phyloP scores from a whole-genome alignment of 257 asterid genomes.

The Scutellaria baicalensis region DNA sequence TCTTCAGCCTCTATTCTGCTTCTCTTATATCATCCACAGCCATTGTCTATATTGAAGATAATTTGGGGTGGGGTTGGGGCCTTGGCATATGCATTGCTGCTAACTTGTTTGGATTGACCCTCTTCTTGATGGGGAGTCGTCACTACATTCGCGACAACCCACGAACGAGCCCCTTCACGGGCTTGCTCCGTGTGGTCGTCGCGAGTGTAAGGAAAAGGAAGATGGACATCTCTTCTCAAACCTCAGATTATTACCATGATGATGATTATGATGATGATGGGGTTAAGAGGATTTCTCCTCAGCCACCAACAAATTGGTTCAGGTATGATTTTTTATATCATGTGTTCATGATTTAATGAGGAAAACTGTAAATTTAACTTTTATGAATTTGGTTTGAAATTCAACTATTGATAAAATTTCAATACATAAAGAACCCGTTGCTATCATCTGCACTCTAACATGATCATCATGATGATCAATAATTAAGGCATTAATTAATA shows the following conservation, averaged over 20 bases:
- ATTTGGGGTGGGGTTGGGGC: slow-evolving; percentile 39
- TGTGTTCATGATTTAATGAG: no score
- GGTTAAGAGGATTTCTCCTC: background rate
- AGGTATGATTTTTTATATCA: slow-evolving; percentile 14
- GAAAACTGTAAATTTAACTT: no score
- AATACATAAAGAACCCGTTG: no score
- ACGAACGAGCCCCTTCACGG: slow-evolving; percentile 32
- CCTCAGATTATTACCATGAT: slow-evolving; percentile 16
- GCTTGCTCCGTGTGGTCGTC: slow-evolving; percentile 29
- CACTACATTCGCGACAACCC: slow-evolving; percentile 20
- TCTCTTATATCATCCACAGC: slow-evolving; percentile 20
- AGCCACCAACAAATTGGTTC: slow-evolving; percentile 23
- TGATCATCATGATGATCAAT: no score
- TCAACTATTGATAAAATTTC: no score
- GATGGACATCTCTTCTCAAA: background rate
- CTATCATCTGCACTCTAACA: no score
- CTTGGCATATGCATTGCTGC: slow-evolving; percentile 17
- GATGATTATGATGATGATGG: slow-evolving; percentile 13
- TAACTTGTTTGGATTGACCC: slow-evolving; percentile 16
- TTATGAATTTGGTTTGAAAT: no score
- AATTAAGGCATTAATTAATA: no score
- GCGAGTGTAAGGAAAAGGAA: slow-evolving; percentile 39
- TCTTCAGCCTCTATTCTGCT: slow-evolving; percentile 19
- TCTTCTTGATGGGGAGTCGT: slow-evolving; percentile 28
- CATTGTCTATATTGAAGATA: slow-evolving; percentile 41